Evolutionary conservation across 371 early-diverging fungal genomes (phyloP).

Genomic region (Actinomortierella wolfii): DNA sequence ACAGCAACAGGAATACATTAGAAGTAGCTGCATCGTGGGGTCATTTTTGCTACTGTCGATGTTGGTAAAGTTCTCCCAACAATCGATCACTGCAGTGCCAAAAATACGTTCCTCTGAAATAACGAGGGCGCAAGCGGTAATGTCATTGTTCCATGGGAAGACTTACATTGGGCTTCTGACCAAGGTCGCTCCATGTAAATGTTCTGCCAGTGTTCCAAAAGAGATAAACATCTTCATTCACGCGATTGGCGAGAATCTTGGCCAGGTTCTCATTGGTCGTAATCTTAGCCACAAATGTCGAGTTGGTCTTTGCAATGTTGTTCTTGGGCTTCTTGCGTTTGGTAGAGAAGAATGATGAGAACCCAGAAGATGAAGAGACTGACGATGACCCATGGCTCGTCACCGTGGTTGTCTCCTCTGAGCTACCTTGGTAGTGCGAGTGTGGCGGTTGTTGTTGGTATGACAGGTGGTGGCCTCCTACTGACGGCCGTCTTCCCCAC

Average conservation of each 20-base stretch:
- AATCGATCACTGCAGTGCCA: no score
- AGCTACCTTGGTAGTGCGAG: conserved; percentile 10
- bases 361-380: conserved; percentile 16
- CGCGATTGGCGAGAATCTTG: conserved; percentile 71
- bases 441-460: conserved; percentile 8
- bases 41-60: no score
- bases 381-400: no score
- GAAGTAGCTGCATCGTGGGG: no score
- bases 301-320: conserved; percentile 66
- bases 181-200: conserved; percentile 81
- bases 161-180: conserved; percentile 64
- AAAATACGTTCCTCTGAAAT: neutral
- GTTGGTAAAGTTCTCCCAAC: no score
- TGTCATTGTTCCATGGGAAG: no score
- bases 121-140: no score
- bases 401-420: no score
- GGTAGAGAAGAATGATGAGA: conserved; percentile 42
- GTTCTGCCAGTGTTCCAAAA: conserved; percentile 84
- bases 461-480: conserved; percentile 16
- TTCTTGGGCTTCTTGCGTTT: conserved; percentile 58
- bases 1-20: no score
- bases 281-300: conserved; percentile 83
- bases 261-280: conserved; percentile 83
- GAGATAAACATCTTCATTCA: conserved; percentile 75
- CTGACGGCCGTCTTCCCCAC: conserved; percentile 18